Base-by-base conservation (phyloP, 2,329 filamentous ascomycete genomes). In the Penicillium sp. region DNA sequence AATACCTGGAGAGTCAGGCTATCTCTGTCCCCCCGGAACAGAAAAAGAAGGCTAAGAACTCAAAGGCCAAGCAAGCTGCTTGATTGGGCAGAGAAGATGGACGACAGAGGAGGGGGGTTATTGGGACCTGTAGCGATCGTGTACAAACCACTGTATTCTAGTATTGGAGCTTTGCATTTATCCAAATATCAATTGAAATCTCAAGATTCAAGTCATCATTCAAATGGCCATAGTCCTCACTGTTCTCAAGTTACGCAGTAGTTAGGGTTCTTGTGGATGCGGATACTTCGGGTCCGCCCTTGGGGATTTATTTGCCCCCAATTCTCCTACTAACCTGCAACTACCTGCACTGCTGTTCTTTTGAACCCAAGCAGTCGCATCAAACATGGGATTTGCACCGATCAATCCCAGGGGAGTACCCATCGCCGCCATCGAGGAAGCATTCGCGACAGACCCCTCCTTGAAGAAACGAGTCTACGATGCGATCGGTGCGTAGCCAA, bases 381-480 rank as follows among this genome's bases (percentile, higher is more conserved):
- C n/a, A 41, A 60, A 39, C 9, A 72, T 73, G 70, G 65, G 66
- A 34, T 73, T 72, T 48, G 65, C 69, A 52, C 63, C 67, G 18
- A 67, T 69, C 43, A 68, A 69, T 52, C 50, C 53, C 8, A 22
- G 50, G 13, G 48, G 52, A 18, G 52, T 49, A 39, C 63, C 59
- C 42, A 63, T 66, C 39, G 54, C 63, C 37, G 54, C 60, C 35
- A 72, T 74, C 56, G 69, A 73, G 53, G 65, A 68, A 56, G 71
- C 70, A 25, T 73, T 74, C 51, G 69, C 65, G 44, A 64, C 64
- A 37, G 66, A 73, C 56, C 63, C 64, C 29, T 61, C 64, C 29
- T 53, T 74, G 29, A 70, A 66, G 52, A 69, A 71, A 60, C 64
- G 69, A 56, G 64, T 74, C 49, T 72, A 71, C 57, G 68, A 72